Evolutionary conservation across 768 basidiomycete genomes (phyloP).

Genomic region (Rossbeevera mucosa): DNA sequence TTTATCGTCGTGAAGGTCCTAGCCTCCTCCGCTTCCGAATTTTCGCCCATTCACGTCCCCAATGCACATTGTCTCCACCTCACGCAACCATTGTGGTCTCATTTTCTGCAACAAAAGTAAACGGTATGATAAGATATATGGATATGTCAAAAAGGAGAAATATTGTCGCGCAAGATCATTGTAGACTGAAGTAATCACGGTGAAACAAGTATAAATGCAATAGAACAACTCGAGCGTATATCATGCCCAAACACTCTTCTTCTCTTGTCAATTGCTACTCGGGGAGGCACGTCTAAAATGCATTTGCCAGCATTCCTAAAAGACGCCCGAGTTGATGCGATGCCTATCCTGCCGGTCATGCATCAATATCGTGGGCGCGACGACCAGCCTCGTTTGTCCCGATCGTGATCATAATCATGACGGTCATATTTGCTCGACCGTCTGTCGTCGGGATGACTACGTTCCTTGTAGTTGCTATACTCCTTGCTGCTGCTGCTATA

Average conservation of each 20-base stretch:
- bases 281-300: background rate
- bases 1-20: background rate
- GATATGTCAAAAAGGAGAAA: background rate
- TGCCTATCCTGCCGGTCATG: background rate
- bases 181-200: background rate
- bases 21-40: background rate
- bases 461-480: conserved; percentile 3
- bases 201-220: background rate
- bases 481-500: conserved; percentile 1
- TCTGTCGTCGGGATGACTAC: conserved; percentile 17
- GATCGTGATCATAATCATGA: conserved; percentile 5
- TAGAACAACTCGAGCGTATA: background rate
- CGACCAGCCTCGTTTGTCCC: conserved; percentile 9
- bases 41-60: background rate
- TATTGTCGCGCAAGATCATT: background rate
- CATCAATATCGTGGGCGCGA: conserved; percentile 2
- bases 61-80: background rate
- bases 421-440: conserved; percentile 10
- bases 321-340: background rate
- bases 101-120: background rate
- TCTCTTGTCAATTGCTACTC: background rate
- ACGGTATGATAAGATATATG: background rate
- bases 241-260: background rate
- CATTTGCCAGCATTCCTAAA: background rate
- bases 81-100: background rate